Percentiles rank a stretch among this genome's conserved stretches.
These are phyloP conservation scores for Stygiomarasmius scandens DNA, from an alignment of 1,284 basidiomycete species.

Conservation along the genomic window DNA sequence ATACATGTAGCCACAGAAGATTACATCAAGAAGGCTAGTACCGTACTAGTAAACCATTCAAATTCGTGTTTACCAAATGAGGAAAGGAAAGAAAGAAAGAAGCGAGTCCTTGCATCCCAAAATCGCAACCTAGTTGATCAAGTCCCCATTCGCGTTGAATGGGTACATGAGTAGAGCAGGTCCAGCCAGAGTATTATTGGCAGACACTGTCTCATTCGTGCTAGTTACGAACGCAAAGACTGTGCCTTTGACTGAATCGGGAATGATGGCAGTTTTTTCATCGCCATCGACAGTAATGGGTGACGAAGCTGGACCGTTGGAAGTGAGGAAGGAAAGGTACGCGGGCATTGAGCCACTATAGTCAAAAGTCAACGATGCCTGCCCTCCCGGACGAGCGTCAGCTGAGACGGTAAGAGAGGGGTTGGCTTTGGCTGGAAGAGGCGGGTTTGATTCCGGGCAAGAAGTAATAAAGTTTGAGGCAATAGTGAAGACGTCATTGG, in stretches of 20 bases:
- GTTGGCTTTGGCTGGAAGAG: constrained; percentile 44
- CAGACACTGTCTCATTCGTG: background rate
- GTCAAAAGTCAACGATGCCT: constrained; percentile 18
- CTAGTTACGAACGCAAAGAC: constrained; percentile 7
- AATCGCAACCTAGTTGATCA: background rate
- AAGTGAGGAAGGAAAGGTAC: constrained; percentile 41
- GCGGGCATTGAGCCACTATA: constrained; percentile 16
- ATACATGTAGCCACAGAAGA: too few relatives aligned
- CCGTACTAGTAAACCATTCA: too few relatives aligned
- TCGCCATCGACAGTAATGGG: background rate
- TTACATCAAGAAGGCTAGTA: too few relatives aligned
- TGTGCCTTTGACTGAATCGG: constrained; percentile 2
- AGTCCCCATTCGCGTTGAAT: background rate
- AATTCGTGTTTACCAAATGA: too few relatives aligned
- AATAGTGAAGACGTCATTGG: constrained; percentile 50
- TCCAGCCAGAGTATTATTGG: constrained; percentile 7
- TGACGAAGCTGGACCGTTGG: constrained; percentile 6
- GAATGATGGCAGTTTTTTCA: constrained; percentile 6
- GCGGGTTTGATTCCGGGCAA: constrained; percentile 52
- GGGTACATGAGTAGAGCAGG: constrained; percentile 14
- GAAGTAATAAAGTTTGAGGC: constrained; percentile 43
- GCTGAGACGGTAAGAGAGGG: constrained; percentile 30
- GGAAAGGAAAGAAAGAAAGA: too few relatives aligned
- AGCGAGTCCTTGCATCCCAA: too few relatives aligned
- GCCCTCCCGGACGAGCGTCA: constrained; percentile 9